These are phyloP conservation scores for Chytriomyces hyalinus DNA, from an alignment of 192 early-diverging fungal species.

Conservation along the genomic window DNA sequence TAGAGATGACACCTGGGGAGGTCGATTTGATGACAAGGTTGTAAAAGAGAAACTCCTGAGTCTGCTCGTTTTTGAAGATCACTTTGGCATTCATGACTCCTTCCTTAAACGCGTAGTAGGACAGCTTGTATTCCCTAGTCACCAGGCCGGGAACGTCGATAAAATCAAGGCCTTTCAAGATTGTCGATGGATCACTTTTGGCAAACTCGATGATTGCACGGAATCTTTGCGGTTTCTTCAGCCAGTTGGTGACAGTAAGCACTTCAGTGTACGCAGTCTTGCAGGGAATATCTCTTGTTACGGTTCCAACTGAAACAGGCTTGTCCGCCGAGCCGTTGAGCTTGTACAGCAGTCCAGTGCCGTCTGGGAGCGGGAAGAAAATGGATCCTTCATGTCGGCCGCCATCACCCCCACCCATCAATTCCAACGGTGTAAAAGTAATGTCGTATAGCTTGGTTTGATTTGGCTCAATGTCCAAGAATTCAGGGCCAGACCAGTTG, in stretches of 20 bases:
- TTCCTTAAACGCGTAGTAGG: slow-evolving; percentile 66
- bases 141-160: slow-evolving; percentile 57
- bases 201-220: slow-evolving; percentile 55
- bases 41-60: slow-evolving; percentile 63
- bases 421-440: slow-evolving; percentile 57
- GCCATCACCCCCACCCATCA: slow-evolving; percentile 54
- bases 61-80: slow-evolving; percentile 64
- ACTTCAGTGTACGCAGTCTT: slow-evolving; percentile 62
- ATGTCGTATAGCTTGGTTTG: slow-evolving; percentile 63
- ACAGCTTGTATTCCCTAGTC: slow-evolving; percentile 63
- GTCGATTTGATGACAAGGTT: slow-evolving; percentile 60
- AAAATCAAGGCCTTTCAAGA: slow-evolving; percentile 66
- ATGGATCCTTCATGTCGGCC: slow-evolving; percentile 66
- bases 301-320: slow-evolving; percentile 52
- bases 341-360: slow-evolving; percentile 64
- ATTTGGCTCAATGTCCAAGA: slow-evolving; percentile 61
- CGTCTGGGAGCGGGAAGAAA: slow-evolving; percentile 69
- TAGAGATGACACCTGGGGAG: slow-evolving; percentile 58
- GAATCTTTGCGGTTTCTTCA: slow-evolving; percentile 60
- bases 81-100: slow-evolving; percentile 56
- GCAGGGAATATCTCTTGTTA: slow-evolving; percentile 62
- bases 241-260: slow-evolving; percentile 60
- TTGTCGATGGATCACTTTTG: slow-evolving; percentile 60
- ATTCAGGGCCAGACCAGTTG: slow-evolving; percentile 58
- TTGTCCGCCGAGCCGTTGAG: slow-evolving; percentile 63